phyloP scores from a whole-genome alignment of 2,329 filamentous ascomycete genomes.

The Bimuria novae-zelandiae region DNA sequence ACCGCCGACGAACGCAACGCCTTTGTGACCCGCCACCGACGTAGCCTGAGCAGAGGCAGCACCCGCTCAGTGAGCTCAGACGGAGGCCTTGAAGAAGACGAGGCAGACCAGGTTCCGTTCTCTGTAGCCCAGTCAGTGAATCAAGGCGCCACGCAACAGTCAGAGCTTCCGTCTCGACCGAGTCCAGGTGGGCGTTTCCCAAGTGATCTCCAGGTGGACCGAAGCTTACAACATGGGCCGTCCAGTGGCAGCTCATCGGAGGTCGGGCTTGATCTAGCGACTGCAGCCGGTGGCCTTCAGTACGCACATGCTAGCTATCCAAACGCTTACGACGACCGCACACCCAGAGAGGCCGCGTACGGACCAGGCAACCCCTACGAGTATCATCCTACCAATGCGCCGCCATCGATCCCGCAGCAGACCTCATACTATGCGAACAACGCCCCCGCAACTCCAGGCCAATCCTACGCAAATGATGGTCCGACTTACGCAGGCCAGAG shows the following conservation, averaged over 20 bases:
- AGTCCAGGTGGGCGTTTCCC: slow-evolving; percentile 96
- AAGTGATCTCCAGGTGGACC: slow-evolving; percentile 86
- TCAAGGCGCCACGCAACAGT: slow-evolving; percentile 39
- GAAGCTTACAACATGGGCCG: slow-evolving; percentile 81
- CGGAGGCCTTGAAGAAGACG: slow-evolving; percentile 53
- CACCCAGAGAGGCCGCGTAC: slow-evolving; percentile 13
- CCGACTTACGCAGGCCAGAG: not conserved
- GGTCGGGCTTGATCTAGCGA: slow-evolving; percentile 63
- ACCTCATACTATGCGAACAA: slow-evolving; percentile 20
- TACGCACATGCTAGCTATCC: slow-evolving; percentile 23
- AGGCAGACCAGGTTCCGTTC: slow-evolving; percentile 68
- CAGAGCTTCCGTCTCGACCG: slow-evolving; percentile 65
- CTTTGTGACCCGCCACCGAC: slow-evolving; percentile 81
- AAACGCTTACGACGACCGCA: slow-evolving; percentile 23
- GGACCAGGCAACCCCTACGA: slow-evolving; percentile 17
- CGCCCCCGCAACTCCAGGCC: slow-evolving; percentile 7
- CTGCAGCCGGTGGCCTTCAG: slow-evolving; percentile 57
- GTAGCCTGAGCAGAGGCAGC: slow-evolving; percentile 72
- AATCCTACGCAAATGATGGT: slow-evolving; percentile 4
- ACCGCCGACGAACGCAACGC: slow-evolving; percentile 85
- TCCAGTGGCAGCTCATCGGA: slow-evolving; percentile 76
- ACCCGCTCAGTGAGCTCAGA: slow-evolving; percentile 55
- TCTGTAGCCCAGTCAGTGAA: slow-evolving; percentile 60
- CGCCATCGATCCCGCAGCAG: slow-evolving; percentile 13
- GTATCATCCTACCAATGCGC: slow-evolving; percentile 5